Base-by-base conservation (phyloP, 495 filamentous ascomycete genomes). In the Massariosphaeria phaeospora region DNA sequence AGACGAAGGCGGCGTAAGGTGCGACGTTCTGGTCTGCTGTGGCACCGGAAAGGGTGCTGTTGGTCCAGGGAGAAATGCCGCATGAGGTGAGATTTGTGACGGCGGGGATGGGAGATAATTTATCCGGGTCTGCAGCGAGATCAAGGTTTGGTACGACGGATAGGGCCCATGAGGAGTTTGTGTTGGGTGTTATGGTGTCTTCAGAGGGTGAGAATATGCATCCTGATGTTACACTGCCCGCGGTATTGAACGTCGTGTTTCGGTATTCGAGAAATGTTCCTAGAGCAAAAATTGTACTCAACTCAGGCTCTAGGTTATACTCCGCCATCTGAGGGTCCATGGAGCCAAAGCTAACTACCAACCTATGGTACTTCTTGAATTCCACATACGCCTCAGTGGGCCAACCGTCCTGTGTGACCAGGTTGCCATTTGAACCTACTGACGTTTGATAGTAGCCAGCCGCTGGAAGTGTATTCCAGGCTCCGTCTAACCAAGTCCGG, bases 401-500 rank as follows among this genome's bases (percentile, higher is more conserved):
- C 83, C 83, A 86, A 11, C 83, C 82, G 62, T 84, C 77, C 10
- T 75, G 69, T 1, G 79, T 83, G 33, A 72, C 74, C n/a, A 73
- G 67, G 10, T 68, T 63, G 20, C 68, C 71, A 4, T 68, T 42
- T 21, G 64, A 30, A 33, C 66, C 65, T 21, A 59, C 46, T 24
- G 73, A 53, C 5, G 75, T 70, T 1, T 69, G 72, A 52, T 75
- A 83, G 56, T 84, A 86, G 23, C 74, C 70, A 4, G 66, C 55
- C 35, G 76, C 71, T 1, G 81, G 80, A 52, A 74, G 69, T 47
- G 73, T 72, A 8, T 49, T 36, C 33, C 66, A 58, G 0, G 68
- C 55, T 5, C 77, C 76, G 23, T 67, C 52, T 64, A 75, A 83
- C 83, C 82, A 86, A 0, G 77, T 76, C 8, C 66, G 62, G 63